phyloP scores from a whole-genome alignment of 2,329 filamentous ascomycete species.

The Geoglossum cookeanum region DNA sequence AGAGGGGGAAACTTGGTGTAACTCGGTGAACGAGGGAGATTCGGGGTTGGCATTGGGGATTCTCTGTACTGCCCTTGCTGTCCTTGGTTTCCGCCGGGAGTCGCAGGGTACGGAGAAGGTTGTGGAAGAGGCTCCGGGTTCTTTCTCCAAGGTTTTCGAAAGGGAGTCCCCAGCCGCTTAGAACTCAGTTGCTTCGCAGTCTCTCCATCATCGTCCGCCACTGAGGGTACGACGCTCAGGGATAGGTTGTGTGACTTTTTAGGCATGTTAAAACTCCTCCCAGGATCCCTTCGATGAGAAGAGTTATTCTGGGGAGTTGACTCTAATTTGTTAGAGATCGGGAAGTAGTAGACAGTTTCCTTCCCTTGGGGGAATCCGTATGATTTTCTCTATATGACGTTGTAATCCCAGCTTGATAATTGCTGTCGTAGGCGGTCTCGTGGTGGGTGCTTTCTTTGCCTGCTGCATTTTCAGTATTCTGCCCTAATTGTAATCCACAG shows the following conservation, averaged over 20 bases:
- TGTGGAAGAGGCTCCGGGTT: not conserved
- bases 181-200: not conserved
- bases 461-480: not conserved
- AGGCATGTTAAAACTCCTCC: not conserved
- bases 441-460: not conserved
- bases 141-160: not conserved
- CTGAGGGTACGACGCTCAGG: not conserved
- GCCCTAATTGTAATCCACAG: not conserved
- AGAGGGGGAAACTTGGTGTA: not conserved
- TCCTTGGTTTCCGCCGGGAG: not conserved
- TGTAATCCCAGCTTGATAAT: not conserved
- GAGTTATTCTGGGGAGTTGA: not conserved
- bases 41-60: not conserved
- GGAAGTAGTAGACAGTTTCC: not conserved
- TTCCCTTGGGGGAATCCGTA: not conserved
- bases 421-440: not conserved
- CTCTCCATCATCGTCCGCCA: not conserved
- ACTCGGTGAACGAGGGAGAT: not conserved
- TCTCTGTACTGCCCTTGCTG: not conserved
- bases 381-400: not conserved
- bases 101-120: not conserved
- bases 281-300: not conserved
- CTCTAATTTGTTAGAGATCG: not conserved
- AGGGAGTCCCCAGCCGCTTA: not conserved
- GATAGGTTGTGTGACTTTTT: slow-evolving; percentile 2